Evolutionary conservation across 805 yeast species (phyloP).

Genomic region (Kregervanrija pseudodelftensis): DNA sequence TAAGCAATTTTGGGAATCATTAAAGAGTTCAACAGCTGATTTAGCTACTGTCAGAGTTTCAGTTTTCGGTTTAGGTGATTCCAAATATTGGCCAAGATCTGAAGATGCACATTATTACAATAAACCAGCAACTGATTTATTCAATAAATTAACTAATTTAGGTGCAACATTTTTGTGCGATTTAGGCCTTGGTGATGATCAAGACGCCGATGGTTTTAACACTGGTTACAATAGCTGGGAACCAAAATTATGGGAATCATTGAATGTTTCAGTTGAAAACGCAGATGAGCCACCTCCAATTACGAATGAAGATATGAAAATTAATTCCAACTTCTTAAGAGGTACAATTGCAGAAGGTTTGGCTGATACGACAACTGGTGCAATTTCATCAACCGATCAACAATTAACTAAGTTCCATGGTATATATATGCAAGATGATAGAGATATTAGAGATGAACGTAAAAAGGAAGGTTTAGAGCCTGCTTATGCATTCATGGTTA

Average conservation of each 20-base stretch:
- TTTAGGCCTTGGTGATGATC: constrained; percentile 91
- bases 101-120: constrained; percentile 92
- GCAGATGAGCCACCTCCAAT: constrained; percentile 87
- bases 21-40: constrained; percentile 63
- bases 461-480: constrained; percentile 92
- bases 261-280: constrained; percentile 82
- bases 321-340: constrained; percentile 77
- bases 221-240: constrained; percentile 93
- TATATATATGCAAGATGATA: constrained; percentile 96
- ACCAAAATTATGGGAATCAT: constrained; percentile 73
- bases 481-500: constrained; percentile 93
- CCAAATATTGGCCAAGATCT: constrained; percentile 93
- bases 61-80: constrained; percentile 75
- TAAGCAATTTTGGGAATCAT: constrained; percentile 65
- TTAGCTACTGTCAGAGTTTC: constrained; percentile 49
- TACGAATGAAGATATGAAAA: constrained; percentile 94
- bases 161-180: constrained; percentile 72
- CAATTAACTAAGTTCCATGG: constrained; percentile 97
- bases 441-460: constrained; percentile 90
- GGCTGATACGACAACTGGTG: constrained; percentile 77
- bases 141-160: constrained; percentile 53
- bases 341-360: constrained; percentile 91
- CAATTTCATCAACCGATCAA: constrained; percentile 84
- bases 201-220: constrained; percentile 90
- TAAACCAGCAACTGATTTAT: constrained; percentile 77